These are phyloP conservation scores for Naumovozyma dairenensis DNA, from an alignment of 805 yeast species.

Conservation along the genomic window DNA sequence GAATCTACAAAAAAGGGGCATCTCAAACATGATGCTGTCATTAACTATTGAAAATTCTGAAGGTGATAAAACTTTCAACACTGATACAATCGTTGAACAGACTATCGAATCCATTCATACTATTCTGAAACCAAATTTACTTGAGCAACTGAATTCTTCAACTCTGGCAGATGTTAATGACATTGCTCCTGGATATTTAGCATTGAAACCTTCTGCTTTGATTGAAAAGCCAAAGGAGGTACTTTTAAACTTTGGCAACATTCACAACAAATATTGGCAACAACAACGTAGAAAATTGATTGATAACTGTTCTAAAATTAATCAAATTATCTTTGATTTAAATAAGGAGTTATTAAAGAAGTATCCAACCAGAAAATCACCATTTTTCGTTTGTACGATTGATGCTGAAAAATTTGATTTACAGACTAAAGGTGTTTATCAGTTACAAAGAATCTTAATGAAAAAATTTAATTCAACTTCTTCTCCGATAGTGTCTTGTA, in stretches of 20 bases:
- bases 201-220: slow-evolving; percentile 88
- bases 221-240: slow-evolving; percentile 68
- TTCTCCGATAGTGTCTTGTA: slow-evolving; percentile 50
- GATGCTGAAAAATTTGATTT: slow-evolving; percentile 88
- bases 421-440: slow-evolving; percentile 79
- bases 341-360: slow-evolving; percentile 39
- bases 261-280: slow-evolving; percentile 38
- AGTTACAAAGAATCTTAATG: slow-evolving; percentile 75
- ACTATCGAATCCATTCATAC: slow-evolving; percentile 58
- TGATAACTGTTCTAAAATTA: slow-evolving; percentile 53
- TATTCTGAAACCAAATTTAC: slow-evolving; percentile 64
- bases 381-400: slow-evolving; percentile 66
- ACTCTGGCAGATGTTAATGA: slow-evolving; percentile 41
- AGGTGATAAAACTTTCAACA: slow-evolving; percentile 52
- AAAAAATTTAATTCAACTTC: slow-evolving; percentile 54
- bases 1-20: slow-evolving; percentile 59
- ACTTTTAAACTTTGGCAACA: slow-evolving; percentile 45
- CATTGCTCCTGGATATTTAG: slow-evolving; percentile 86
- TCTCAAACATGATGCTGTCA: slow-evolving; percentile 91
- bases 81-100: slow-evolving; percentile 45
- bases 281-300: slow-evolving; percentile 47
- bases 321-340: slow-evolving; percentile 44
- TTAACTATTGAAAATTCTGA: slow-evolving; percentile 89
- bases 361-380: slow-evolving; percentile 58
- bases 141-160: slow-evolving; percentile 39